Evolutionary conservation across 805 yeast species (phyloP), one percentile per base, ranked within the genome.

Genomic region (Suhomyces sp.): DNA sequence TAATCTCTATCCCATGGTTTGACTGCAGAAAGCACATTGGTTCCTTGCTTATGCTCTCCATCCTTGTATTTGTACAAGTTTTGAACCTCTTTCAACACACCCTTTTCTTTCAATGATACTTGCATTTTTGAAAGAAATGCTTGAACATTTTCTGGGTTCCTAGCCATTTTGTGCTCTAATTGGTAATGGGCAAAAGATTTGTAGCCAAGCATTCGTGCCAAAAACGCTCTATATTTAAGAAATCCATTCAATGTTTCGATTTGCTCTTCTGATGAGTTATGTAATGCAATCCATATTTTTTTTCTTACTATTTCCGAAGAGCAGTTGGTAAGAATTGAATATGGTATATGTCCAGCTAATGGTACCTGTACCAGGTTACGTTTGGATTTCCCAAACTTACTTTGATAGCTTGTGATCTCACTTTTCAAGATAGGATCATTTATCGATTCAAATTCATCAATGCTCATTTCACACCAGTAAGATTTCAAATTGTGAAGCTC

Each of bases 1-100:
- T 74, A 90, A 44, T 88, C 95, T 42, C 95, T 73, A 58, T 93
- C 98, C 98, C 98, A 93, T 1, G 96, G 96, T 40, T 78, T 74
- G 20, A 88, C 70, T 3, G 25, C 27, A 6, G 24, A 10, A 15
- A 31, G 24, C 8, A 24, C 22, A 28, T 28, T 28, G 6, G 16
- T n/a, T 4, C 15, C 4, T 5, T 16, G n/a, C 9, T 14, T 24
- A 6, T 14, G 18, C 11, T 8, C 50, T 7, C 38, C 47, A 3
- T 44, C 51, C 32, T 59, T 62, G 25, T 44, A 49, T 19, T 62
- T 53, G 18, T 75, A 70, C 21, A 86, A 60, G 4, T 55, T 45
- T 36, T 60, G 60, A 8, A 88, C 50, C 58, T 91, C 97, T 4
- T 60, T 49, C 4, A 68, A 56, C 0, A 93, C 85, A 13, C 73